Evolutionary conservation across 371 early-diverging fungal species (phyloP), one percentile per base, ranked within the genome.

Genomic region (Choanephora cucurbitarum): DNA sequence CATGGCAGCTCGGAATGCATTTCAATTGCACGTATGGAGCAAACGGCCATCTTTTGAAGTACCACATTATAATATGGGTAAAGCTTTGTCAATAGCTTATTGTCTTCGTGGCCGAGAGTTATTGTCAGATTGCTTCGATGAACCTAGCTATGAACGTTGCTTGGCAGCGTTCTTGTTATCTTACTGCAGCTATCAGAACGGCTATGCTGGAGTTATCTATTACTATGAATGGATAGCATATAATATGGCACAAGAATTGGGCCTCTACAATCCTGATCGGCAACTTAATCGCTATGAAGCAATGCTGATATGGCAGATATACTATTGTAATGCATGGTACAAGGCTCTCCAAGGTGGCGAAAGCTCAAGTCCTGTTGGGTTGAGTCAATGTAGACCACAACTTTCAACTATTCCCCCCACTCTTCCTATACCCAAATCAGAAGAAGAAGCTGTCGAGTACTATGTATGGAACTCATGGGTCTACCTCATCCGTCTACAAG

Each of bases 1-100:
- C 19, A 77, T 77, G 74, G 63, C 77, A 13, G 74, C 77, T 3
- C 60, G 77, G 14, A 77, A 74, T 48, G 74, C 77, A 14, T 77
- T 77, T 40, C 77, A 77, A 34, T 34, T 77, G n/a, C 77, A 77
- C 49, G 68, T 74, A 6, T 77, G 77, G 77, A 66, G 62, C 18
- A 69, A 69, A 24, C 60, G 68, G 1, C 72, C 69, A 19, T 34
- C 58, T 1, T 49, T 55, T 45, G 67, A 65, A n/a, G 44, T 65
- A 6, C 67, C 70, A 15, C 56, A 69, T 0, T 74, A 72, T 33
- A 72, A 74, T 28, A 77, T 77, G 72, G 77, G 77, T 10, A 77
- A 74, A 42, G 72, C 74, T 0, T 41, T 77, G 3, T 77, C 77
- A 2, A 57, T 72, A 9, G 77, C 75, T 5, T 77, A 77, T 33